Conservation (phyloP, 1,284 basidiomycete genomes). For the Baeospora myosura region DNA sequence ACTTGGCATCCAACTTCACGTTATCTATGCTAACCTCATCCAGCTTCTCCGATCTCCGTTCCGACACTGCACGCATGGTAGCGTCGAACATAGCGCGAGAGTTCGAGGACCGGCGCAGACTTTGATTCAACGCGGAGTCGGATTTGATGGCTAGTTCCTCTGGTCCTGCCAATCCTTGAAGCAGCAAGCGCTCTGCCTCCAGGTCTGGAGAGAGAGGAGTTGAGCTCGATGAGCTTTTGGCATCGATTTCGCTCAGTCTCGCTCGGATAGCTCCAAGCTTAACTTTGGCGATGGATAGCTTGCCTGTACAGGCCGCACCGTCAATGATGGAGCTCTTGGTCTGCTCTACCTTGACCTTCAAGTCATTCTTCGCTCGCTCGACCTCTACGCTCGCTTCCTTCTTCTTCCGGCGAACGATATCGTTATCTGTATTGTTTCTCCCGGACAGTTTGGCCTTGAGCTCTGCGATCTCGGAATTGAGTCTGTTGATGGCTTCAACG, state of each 20-base stretch:
- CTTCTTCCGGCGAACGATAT: slow-evolving; percentile 56
- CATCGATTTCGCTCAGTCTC: slow-evolving; percentile 62
- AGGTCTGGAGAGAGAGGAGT: slow-evolving; percentile 48
- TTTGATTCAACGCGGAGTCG: slow-evolving; percentile 52
- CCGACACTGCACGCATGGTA: slow-evolving; percentile 72
- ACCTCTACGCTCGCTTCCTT: slow-evolving; percentile 63
- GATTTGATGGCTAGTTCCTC: slow-evolving; percentile 65
- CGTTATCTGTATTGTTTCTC: slow-evolving; percentile 55
- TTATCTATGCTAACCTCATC: slow-evolving; percentile 69
- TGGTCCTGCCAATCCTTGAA: slow-evolving; percentile 60
- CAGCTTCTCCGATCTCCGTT: slow-evolving; percentile 72
- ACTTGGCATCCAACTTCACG: slow-evolving; percentile 65
- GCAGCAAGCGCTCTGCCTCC: slow-evolving; percentile 65
- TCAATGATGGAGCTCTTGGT: slow-evolving; percentile 65
- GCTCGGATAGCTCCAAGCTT: slow-evolving; percentile 60
- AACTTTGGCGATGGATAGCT: slow-evolving; percentile 68
- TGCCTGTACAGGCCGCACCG: slow-evolving; percentile 71
- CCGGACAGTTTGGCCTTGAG: slow-evolving; percentile 80
- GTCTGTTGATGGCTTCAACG: slow-evolving; percentile 86
- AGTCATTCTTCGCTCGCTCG: slow-evolving; percentile 61
- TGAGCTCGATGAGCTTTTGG: slow-evolving; percentile 31
- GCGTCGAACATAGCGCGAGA: slow-evolving; percentile 78
- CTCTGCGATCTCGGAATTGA: slow-evolving; percentile 78
- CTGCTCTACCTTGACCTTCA: slow-evolving; percentile 62
- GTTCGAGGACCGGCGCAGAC: slow-evolving; percentile 66